Evolutionary conservation across 2,329 filamentous ascomycete species (phyloP), one percentile per base, ranked within the genome.

Genomic region (Aphanoascus verrucosus): DNA sequence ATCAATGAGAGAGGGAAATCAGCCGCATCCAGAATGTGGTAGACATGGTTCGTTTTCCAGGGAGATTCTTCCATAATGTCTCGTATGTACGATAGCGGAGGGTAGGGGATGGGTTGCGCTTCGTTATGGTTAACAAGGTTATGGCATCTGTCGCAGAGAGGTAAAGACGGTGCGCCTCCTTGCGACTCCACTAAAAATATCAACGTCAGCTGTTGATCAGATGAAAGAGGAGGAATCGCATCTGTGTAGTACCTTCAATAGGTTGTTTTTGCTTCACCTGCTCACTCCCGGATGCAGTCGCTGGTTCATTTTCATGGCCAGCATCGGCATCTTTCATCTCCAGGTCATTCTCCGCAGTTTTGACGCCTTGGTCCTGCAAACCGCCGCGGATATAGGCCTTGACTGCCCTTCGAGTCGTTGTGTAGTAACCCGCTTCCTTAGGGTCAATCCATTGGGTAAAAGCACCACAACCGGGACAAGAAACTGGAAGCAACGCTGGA

Each of bases 1-100:
- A 97, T 76, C 12, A 98, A 72, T 1, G 93, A 96, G 80, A 98
- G 86, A 17, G 93, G 93, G 59, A 98, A 97, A 69, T 98, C 93
- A 56, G 90, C 93, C 2, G 93, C 91, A 64, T 98, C 93, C 19
- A 98, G 74, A 23, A 98, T 77, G 69, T 98, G 93, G 66, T 97
- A 98, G 57, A 98, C 84, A 69, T 96, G 88, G 63, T 98, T 97
- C 65, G 86, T 81, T 65, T 86, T 86, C 70, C 94, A 84, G 0
- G 90, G 90, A 1, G 91, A 94, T 68, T 94, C 88, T 51, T 84
- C 78, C 50, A 98, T 85, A 14, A 89, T 94, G 58, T 88, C 84
- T 59, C 83, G 82, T 50, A 98, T 82, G 1, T 87, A 83, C 42
- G 88, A 79, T 58, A 96, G 78, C 0, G 84, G 84, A 0, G 93